These are phyloP conservation scores for Xeromyces bisporus DNA, from an alignment of 495 filamentous ascomycete genomes.

Conservation along the genomic window DNA sequence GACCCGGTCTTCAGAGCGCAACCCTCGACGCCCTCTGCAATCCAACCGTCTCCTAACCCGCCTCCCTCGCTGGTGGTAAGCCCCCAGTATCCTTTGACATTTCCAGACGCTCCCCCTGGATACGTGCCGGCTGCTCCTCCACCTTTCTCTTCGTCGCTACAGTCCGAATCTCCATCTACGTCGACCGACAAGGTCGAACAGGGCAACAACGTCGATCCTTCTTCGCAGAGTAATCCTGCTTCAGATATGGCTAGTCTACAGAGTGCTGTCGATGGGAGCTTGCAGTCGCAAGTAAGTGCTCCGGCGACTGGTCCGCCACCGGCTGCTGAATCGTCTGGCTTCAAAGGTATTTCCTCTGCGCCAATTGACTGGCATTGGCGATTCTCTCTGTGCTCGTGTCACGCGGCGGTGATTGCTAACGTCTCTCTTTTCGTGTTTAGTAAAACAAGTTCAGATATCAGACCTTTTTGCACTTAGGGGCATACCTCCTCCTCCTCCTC, in stretches of 20 bases:
- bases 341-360: constrained; percentile 18
- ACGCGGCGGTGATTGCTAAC: neutral
- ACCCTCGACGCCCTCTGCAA: constrained; percentile 47
- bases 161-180: constrained; percentile 29
- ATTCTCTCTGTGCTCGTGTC: too few species aligned
- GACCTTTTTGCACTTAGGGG: constrained; percentile 57
- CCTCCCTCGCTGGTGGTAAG: constrained; percentile 31
- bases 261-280: constrained; percentile 13
- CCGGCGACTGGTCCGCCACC: constrained; percentile 9
- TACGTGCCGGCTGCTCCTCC: constrained; percentile 42
- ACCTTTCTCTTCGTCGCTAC: constrained; percentile 37
- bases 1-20: constrained; percentile 94
- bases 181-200: constrained; percentile 42
- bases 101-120: constrained; percentile 35
- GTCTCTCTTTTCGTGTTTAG: constrained; percentile 27
- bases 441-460: constrained; percentile 54
- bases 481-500: constrained; percentile 39
- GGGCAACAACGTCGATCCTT: constrained; percentile 56
- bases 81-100: constrained; percentile 26
- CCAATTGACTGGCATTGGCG: neutral
- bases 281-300: constrained; percentile 16
- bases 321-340: constrained; percentile 17
- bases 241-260: constrained; percentile 22
- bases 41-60: constrained; percentile 55
- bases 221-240: constrained; percentile 26